These are phyloP conservation scores for Myriosclerotinia duriaeana DNA, from an alignment of 2,329 filamentous ascomycete genomes.

Conservation along the genomic window DNA sequence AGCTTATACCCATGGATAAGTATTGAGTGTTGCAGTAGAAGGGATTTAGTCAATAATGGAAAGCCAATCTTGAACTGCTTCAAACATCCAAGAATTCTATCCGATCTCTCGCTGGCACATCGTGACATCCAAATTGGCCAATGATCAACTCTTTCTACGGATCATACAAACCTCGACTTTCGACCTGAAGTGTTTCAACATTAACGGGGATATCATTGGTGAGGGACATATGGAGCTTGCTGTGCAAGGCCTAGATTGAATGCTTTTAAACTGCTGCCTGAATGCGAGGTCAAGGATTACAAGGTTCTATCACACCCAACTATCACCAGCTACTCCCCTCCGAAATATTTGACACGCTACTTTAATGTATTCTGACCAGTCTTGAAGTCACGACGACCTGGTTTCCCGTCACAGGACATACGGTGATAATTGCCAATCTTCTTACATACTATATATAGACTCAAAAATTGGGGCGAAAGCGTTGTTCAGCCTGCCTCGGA, in stretches of 20 bases:
- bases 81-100: background rate
- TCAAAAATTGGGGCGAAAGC: constrained; percentile 18
- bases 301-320: constrained; percentile 17
- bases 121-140: background rate
- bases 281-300: constrained; percentile 21
- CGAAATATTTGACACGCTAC: constrained; percentile 5
- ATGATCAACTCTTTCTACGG: constrained; percentile 2
- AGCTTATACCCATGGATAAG: constrained; percentile 11
- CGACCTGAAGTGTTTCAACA: background rate
- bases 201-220: constrained; percentile 9
- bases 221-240: background rate
- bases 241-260: constrained; percentile 13
- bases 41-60: constrained; percentile 18
- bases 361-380: constrained; percentile 20
- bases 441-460: constrained; percentile 21
- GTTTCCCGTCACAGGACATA: constrained; percentile 17
- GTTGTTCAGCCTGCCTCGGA: constrained; percentile 19
- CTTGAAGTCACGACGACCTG: constrained; percentile 15
- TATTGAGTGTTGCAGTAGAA: constrained; percentile 13
- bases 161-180: constrained; percentile 8
- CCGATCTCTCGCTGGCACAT: constrained; percentile 5
- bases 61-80: constrained; percentile 6
- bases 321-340: constrained; percentile 19
- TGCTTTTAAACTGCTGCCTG: constrained; percentile 25
- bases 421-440: constrained; percentile 20